Conservation (phyloP, 768 basidiomycete genomes). For the Boletus rubescentipes region DNA sequence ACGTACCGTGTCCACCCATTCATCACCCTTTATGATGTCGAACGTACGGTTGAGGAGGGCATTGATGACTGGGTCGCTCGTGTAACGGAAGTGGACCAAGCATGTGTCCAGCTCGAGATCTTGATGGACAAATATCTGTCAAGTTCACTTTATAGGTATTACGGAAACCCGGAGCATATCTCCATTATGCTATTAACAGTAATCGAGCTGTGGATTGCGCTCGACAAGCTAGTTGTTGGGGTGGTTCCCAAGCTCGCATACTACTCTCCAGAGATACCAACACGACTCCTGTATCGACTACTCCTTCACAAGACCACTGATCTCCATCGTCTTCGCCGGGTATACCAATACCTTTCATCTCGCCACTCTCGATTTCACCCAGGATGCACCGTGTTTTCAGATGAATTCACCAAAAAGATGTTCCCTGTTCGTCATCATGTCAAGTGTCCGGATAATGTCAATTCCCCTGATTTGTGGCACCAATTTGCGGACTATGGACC, state of each 20-base stretch:
- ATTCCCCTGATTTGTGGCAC: too few relatives aligned
- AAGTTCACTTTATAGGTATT: slow-evolving; percentile 26
- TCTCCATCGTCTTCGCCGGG: slow-evolving; percentile 27
- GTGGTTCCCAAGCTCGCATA: slow-evolving; percentile 27
- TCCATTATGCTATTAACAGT: slow-evolving; percentile 42
- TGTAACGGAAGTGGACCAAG: not conserved
- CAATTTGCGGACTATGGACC: too few relatives aligned
- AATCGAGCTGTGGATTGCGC: slow-evolving; percentile 37
- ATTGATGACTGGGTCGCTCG: slow-evolving; percentile 36
- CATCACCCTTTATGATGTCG: slow-evolving; percentile 36
- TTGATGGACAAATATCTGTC: slow-evolving; percentile 30
- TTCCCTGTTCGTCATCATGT: not conserved
- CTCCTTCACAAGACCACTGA: slow-evolving; percentile 29
- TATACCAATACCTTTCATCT: slow-evolving; percentile 32
- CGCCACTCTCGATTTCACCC: slow-evolving; percentile 24
- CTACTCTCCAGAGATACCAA: slow-evolving; percentile 35
- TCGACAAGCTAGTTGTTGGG: slow-evolving; percentile 27
- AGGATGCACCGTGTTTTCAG: not conserved
- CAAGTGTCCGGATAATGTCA: too few relatives aligned
- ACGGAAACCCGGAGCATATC: slow-evolving; percentile 35
- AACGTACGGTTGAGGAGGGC: slow-evolving; percentile 28
- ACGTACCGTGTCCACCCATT: slow-evolving; percentile 8
- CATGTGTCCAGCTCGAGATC: slow-evolving; percentile 7
- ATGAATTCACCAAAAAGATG: not conserved
- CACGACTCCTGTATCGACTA: slow-evolving; percentile 19